Evolutionary conservation across 176 grass and related monocot species (phyloP).

Genomic region (Aechmea fasciata): DNA sequence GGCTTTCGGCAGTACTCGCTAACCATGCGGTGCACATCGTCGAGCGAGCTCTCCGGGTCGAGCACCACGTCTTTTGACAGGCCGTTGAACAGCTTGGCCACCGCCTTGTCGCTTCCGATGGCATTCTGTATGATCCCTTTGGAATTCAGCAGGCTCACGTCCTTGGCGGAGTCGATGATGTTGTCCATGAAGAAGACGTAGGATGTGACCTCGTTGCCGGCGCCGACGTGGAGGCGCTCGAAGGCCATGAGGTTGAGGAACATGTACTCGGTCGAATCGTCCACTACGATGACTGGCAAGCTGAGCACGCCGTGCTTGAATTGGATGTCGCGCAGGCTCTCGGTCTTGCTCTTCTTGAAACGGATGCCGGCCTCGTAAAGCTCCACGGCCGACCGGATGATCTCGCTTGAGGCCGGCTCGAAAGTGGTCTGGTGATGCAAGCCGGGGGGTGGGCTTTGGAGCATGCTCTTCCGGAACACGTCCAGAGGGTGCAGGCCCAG

Average conservation of each 20-base stretch:
- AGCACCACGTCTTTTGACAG: constrained; percentile 71
- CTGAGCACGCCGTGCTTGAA: constrained; percentile 46
- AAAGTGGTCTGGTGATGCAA: background rate
- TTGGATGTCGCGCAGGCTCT: constrained; percentile 46
- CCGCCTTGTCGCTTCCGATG: constrained; percentile 64
- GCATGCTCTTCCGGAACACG: constrained; percentile 40
- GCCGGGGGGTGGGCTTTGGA: constrained; percentile 17
- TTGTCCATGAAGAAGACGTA: constrained; percentile 98
- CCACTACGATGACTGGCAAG: constrained; percentile 45
- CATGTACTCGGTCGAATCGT: constrained; percentile 79
- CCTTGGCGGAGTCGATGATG: constrained; percentile 66
- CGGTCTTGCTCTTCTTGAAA: constrained; percentile 31
- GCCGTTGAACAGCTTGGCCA: constrained; percentile 62
- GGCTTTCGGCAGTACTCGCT: constrained; percentile 49
- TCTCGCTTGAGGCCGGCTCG: constrained; percentile 23
- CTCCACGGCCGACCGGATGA: constrained; percentile 63
- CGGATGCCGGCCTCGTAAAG: constrained; percentile 71
- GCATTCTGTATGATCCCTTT: constrained; percentile 68
- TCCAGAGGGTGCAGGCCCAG: constrained; percentile 48
- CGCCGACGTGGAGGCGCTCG: constrained; percentile 63
- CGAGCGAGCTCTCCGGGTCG: constrained; percentile 38
- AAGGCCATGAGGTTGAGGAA: constrained; percentile 93
- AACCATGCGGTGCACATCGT: constrained; percentile 49
- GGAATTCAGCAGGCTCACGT: constrained; percentile 53
- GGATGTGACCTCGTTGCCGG: constrained; percentile 69